Evolutionary conservation across 768 basidiomycete species (phyloP).

Genomic region (Pulveroboletus sp.): DNA sequence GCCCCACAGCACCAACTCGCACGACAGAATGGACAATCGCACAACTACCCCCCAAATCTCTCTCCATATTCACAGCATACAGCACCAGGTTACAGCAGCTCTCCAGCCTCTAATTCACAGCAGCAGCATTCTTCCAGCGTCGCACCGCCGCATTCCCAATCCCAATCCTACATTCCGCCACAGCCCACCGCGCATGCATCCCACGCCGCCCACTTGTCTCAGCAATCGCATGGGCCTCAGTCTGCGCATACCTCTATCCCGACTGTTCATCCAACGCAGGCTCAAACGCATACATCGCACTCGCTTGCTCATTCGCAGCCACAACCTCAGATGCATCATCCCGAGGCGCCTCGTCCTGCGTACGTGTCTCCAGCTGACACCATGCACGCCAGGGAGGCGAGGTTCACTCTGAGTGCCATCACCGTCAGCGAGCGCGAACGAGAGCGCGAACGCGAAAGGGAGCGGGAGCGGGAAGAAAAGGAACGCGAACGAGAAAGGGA

Average conservation of each 20-base stretch:
- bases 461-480: conserved; percentile 5
- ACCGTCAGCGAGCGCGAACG: conserved; percentile 23
- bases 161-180: conserved; percentile 25
- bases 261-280: conserved; percentile 10
- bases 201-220: conserved; percentile 12
- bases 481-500: conserved; percentile 21
- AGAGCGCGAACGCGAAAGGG: conserved; percentile 17
- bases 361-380: conserved; percentile 30
- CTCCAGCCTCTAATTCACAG: conserved; percentile 17
- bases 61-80: conserved; percentile 17
- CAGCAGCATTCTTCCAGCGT: conserved; percentile 14
- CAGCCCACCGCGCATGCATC: conserved; percentile 11
- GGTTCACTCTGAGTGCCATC: conserved; percentile 8
- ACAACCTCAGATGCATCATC: conserved; percentile 26
- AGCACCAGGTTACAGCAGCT: conserved; percentile 11
- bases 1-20: conserved; percentile 18
- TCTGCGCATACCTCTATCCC: conserved; percentile 18
- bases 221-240: conserved; percentile 13
- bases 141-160: conserved; percentile 17
- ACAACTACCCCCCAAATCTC: conserved; percentile 15
- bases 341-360: conserved; percentile 21
- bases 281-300: conserved; percentile 26
- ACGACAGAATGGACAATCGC: conserved; percentile 17
- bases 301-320: conserved; percentile 24
- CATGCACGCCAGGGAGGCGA: conserved; percentile 24